phyloP scores from a whole-genome alignment of 208 protist species.

The Crithidia mellificae region DNA sequence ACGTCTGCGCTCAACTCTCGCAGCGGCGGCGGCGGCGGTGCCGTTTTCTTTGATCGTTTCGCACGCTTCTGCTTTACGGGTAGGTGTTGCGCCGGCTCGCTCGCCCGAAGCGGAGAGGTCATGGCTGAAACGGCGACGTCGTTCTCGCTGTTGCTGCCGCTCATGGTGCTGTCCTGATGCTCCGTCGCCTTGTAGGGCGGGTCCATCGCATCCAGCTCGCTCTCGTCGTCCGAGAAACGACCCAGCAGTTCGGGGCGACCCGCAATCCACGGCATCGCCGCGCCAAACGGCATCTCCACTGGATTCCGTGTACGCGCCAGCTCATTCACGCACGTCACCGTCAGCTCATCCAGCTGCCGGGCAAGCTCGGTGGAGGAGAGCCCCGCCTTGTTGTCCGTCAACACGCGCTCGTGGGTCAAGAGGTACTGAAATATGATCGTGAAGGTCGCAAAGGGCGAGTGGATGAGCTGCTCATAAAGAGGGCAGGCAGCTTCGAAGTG shows the following conservation, averaged over 20 bases:
- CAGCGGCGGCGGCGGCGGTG: neutral
- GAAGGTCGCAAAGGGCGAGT: neutral
- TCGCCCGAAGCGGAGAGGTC: neutral
- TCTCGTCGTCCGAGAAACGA: neutral
- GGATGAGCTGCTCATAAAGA: slow-evolving; percentile 9
- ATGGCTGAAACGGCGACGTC: neutral
- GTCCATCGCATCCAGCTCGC: too few species aligned
- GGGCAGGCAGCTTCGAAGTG: slow-evolving; percentile 14
- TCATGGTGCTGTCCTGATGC: neutral
- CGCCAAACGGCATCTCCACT: slow-evolving; percentile 11
- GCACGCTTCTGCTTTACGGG: neutral
- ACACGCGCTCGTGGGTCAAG: slow-evolving; percentile 16
- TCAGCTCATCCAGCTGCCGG: slow-evolving; percentile 28
- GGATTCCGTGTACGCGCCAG: slow-evolving; percentile 2
- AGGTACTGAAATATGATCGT: slow-evolving; percentile 8
- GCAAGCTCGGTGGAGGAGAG: slow-evolving; percentile 21
- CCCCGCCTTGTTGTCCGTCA: slow-evolving; percentile 13
- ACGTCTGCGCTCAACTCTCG: neutral
- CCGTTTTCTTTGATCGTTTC: neutral
- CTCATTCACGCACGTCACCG: slow-evolving; percentile 14
- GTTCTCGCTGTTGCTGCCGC: neutral
- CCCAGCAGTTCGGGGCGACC: neutral
- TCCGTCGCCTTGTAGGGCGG: too few species aligned
- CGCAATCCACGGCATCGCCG: slow-evolving; percentile 9
- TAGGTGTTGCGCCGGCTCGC: too few species aligned